Percentiles rank a stretch among this genome's conserved stretches.
Evolutionary conservation across 129 eudicot species (phyloP).

Genomic region (Saussurea involucrata): DNA sequence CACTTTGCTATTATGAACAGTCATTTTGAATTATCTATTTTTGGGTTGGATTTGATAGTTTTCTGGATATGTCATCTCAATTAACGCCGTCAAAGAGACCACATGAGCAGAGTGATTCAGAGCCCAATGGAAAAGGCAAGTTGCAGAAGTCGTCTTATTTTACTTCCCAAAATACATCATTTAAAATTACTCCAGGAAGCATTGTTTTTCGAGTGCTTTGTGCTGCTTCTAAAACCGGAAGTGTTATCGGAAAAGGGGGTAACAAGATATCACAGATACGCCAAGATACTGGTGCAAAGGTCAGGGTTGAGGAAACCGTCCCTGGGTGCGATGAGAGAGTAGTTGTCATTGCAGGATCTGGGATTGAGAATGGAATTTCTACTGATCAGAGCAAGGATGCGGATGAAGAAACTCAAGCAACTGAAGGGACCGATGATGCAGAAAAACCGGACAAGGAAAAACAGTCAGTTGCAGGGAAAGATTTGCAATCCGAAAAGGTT

Average conservation of each 20-base stretch:
- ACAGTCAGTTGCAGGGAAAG: slow-evolving; percentile 38
- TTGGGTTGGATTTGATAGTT: slow-evolving; percentile 18
- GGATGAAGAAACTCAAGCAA: slow-evolving; percentile 34
- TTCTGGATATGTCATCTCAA: slow-evolving; percentile 54
- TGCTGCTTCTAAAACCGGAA: slow-evolving; percentile 53
- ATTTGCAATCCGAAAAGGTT: slow-evolving; percentile 41
- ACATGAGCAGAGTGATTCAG: slow-evolving; percentile 37
- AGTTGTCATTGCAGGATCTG: slow-evolving; percentile 54
- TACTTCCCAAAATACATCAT: slow-evolving; percentile 31
- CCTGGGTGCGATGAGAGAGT: slow-evolving; percentile 92
- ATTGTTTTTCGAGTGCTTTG: slow-evolving; percentile 66
- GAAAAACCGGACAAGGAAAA: slow-evolving; percentile 37
- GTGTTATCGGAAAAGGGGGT: slow-evolving; percentile 70
- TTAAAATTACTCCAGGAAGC: slow-evolving; percentile 36
- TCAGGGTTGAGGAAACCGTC: slow-evolving; percentile 66
- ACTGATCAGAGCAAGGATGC: slow-evolving; percentile 39
- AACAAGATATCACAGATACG: slow-evolving; percentile 70
- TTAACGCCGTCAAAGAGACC: slow-evolving; percentile 75
- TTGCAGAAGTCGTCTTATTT: slow-evolving; percentile 48
- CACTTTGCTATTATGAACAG: background rate
- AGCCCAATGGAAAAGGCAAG: slow-evolving; percentile 61
- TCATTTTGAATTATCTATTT: background rate
- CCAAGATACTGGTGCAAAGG: slow-evolving; percentile 73
- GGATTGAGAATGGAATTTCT: slow-evolving; percentile 37
- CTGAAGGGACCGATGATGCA: slow-evolving; percentile 31